Evolutionary conservation across 73 alveolate genomes (phyloP).

Genomic region (Symbiodinium natans): DNA sequence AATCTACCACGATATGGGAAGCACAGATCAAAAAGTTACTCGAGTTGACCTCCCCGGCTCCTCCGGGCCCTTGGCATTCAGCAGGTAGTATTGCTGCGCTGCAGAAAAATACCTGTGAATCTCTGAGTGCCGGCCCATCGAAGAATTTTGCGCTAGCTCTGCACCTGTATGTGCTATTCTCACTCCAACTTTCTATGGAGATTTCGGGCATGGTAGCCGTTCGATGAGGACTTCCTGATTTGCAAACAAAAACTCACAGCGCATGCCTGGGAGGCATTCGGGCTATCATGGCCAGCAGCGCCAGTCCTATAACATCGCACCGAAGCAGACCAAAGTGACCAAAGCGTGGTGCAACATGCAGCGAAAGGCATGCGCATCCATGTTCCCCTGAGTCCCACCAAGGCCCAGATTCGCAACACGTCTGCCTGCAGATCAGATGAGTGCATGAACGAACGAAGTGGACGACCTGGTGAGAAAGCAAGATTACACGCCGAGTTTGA

Average conservation of each 20-base stretch:
- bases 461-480: no score
- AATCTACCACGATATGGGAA: background rate
- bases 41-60: conserved; percentile 26
- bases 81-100: conserved; percentile 84
- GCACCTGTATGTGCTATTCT: conserved; percentile 51
- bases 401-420: conserved; percentile 68
- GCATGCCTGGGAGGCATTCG: conserved; percentile 26
- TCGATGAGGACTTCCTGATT: background rate
- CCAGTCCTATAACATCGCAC: conserved; percentile 26
- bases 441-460: no score
- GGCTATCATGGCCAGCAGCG: conserved; percentile 52
- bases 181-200: conserved; percentile 75
- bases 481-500: no score
- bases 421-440: conserved; percentile 1
- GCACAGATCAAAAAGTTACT: background rate
- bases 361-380: background rate
- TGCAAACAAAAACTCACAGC: background rate
- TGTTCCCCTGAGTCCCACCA: conserved; percentile 42
- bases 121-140: background rate
- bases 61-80: conserved; percentile 75
- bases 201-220: conserved; percentile 77
- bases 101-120: conserved; percentile 66
- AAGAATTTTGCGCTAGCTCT: background rate
- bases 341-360: background rate
- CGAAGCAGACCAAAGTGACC: background rate